Evolutionary conservation across 352 stramenopile genomes (phyloP).

Genomic region (Globisporangium paddicum): DNA sequence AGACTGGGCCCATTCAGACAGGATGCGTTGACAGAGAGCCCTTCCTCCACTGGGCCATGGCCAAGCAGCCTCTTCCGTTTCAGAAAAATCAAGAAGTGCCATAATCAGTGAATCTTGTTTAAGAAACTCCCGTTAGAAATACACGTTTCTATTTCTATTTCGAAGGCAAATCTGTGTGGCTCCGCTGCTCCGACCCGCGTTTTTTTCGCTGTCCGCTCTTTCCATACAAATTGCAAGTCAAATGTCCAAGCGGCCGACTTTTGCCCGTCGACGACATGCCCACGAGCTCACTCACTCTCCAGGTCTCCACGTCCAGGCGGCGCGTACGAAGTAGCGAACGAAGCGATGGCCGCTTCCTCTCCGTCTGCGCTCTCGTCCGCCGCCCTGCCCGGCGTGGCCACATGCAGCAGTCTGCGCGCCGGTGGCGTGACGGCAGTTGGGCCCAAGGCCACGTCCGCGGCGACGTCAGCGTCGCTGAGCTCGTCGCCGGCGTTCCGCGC

Average conservation of each 20-base stretch:
- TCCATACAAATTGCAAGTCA: too few relatives aligned
- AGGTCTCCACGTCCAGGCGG: slow-evolving; percentile 2
- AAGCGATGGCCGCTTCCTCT: neutral
- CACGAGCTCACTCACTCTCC: neutral
- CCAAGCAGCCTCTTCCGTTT: neutral
- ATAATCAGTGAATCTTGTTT: slow-evolving; percentile 1
- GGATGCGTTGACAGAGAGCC: too few relatives aligned
- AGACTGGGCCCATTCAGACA: too few relatives aligned
- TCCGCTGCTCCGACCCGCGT: too few relatives aligned
- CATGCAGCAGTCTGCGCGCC: slow-evolving; percentile 24
- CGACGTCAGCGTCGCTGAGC: slow-evolving; percentile 6
- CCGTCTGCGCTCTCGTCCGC: neutral
- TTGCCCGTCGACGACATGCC: neutral
- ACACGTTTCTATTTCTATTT: neutral
- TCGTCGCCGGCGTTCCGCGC: slow-evolving; percentile 47
- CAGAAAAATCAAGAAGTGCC: neutral
- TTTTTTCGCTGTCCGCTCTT: too few relatives aligned
- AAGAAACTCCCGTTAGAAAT: neutral
- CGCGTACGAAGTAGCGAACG: neutral
- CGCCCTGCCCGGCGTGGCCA: slow-evolving; percentile 12
- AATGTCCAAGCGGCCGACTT: neutral
- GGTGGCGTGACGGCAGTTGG: slow-evolving; percentile 4
- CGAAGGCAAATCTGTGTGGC: neutral
- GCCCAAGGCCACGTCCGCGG: slow-evolving; percentile 29
- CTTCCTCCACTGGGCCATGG: neutral